Evolutionary conservation across 2,329 filamentous ascomycete genomes (phyloP), one percentile per base, ranked within the genome.

Genomic region (Pestalotiopsis sp.): DNA sequence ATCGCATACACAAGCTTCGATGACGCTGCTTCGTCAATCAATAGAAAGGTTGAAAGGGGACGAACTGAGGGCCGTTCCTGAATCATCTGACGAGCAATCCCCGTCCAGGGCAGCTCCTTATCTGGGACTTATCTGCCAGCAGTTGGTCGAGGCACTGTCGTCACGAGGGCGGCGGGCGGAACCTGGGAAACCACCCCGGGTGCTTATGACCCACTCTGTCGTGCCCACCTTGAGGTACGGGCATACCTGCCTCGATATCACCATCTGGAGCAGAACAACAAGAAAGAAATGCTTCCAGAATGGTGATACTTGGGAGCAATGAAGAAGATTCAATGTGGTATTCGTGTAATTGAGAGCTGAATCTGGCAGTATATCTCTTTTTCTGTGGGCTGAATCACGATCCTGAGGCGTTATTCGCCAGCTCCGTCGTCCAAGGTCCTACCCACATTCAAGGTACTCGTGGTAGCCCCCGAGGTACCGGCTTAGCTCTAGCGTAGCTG

Each of bases 401-500:
- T 52, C 7, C 45, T 9, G n/a, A 52, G 45, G 17, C 45, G 45
- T 52, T 52, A n/a, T 52, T 52, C 45, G 7, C 45, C 45, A 52
- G 14, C 20, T 52, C 20, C 45, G 45, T 17, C 45, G 45, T 9
- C 45, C 45, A 9, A 9, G 20, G 45, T 52, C 14, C 2, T n/a
- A 7, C 45, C 45, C 20, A 36, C 31, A 9, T 6, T 36, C 7
- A 2, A 36, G 31, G 31, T 36, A 36, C 31, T 62, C 59, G n/a
- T 36, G 31, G 17, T 62, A 62, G 59, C 36, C 31, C 27, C 17
- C 38, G 31, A 27, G 27, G 27, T 62, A 62, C 27, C 59, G 13
- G 9, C 7, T 23, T 39, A 62, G 59, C 59, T 62, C 59, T 67
- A 76, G 71, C 68, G 59, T 62, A 6, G 31, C 59, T 62, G 59